Conservation (phyloP, 805 yeast genomes). For the Yamadazyma sp. region DNA sequence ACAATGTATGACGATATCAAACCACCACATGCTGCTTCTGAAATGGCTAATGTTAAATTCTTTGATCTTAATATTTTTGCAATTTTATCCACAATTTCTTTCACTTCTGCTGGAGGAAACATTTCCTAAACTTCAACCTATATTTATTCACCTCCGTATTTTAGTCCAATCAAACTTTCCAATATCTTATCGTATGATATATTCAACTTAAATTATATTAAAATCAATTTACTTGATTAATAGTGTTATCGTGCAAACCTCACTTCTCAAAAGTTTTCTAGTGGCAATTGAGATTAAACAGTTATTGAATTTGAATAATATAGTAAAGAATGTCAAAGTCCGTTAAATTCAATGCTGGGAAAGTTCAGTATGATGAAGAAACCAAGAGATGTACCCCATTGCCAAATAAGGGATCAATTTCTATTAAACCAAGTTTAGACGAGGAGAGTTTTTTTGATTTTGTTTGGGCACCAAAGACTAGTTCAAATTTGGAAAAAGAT, state of each 20-base stretch:
- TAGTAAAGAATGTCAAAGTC: constrained; percentile 16
- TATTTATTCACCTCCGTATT: too few species aligned
- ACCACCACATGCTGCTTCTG: constrained; percentile 92
- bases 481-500: constrained; percentile 45
- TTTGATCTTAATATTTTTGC: constrained; percentile 52
- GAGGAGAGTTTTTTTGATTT: constrained; percentile 72
- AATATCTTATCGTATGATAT: too few species aligned
- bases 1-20: constrained; percentile 76
- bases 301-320: too few species aligned
- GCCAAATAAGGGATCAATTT: constrained; percentile 64
- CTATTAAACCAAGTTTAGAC: constrained; percentile 59
- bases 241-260: too few species aligned
- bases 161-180: too few species aligned
- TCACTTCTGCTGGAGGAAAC: constrained; percentile 65
- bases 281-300: too few species aligned
- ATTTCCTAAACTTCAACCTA: too few species aligned
- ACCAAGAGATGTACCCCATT: constrained; percentile 66
- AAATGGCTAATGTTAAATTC: constrained; percentile 68
- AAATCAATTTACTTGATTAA: too few species aligned
- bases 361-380: constrained; percentile 61
- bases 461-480: constrained; percentile 66
- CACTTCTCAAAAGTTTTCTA: neutral
- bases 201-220: too few species aligned
- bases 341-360: constrained; percentile 75
- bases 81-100: constrained; percentile 50